Evolutionary conservation across 2,329 filamentous ascomycete species (phyloP), one percentile per base, ranked within the genome.

Genomic region (Hypomyces rosellus): DNA sequence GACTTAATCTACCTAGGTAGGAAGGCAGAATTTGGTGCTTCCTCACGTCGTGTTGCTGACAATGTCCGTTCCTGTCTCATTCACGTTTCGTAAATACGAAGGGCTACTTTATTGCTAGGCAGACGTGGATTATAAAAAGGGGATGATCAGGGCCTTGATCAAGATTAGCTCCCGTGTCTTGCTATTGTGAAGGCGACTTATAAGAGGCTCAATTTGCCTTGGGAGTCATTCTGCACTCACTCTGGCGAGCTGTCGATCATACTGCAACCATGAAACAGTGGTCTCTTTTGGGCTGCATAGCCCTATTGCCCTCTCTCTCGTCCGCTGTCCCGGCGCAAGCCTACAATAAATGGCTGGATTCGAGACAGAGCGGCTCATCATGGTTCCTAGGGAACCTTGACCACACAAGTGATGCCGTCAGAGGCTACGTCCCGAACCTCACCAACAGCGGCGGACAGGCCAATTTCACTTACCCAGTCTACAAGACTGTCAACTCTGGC

Each of bases 381-480:
- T 58, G 56, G 56, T 58, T 56, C 18, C 33, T 58, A 34, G 54
- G 54, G 25, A 57, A 58, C 43, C 49, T 58, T 34, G 56, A 58
- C 42, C 56, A 58, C 36, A 55, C 54, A 8, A 52, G 53, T 14
- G 54, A 49, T 22, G 41, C 54, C 12, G 56, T 58, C 15, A 34
- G 56, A 46, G 56, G 53, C 25, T 58, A 55, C 37, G 56, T 54
- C 6, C 56, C 56, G 12, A 45, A 55, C 33, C 43, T 58, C 12
- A 38, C 38, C 18, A 41, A 47, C 44, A 50, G 48, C 34, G 30
- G 12, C 25, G 54, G 54, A 8, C 33, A 50, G 12, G 46, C 47
- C 22, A 51, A 53, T 18, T 58, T 48, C 38, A 48, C 41, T n/a
- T 58, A 58, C 44, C 56, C 56, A 9, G 56, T 58, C 18, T 58